These are phyloP conservation scores for Leccinum longicurvipes DNA, from an alignment of 768 basidiomycete genomes.

Conservation along the genomic window DNA sequence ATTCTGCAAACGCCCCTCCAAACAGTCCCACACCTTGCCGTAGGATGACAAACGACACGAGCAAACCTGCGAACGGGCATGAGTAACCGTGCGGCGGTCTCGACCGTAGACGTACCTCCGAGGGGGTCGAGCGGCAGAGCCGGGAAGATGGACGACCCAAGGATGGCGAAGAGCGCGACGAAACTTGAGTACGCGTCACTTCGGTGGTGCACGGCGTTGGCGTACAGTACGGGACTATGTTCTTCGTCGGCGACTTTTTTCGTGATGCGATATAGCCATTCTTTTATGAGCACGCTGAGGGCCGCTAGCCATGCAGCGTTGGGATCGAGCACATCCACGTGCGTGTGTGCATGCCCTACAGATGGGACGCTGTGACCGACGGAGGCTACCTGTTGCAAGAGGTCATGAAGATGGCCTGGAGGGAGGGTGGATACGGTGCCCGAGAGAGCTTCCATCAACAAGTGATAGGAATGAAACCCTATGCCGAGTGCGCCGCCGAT, in stretches of 20 bases:
- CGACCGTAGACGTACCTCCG: conserved; percentile 56
- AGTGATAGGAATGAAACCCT: conserved; percentile 86
- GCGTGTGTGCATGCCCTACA: conserved; percentile 53
- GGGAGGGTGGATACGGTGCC: conserved; percentile 63
- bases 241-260: conserved; percentile 89
- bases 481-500: conserved; percentile 82
- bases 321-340: conserved; percentile 66
- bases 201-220: conserved; percentile 98
- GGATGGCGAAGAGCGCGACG: conserved; percentile 88
- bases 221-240: conserved; percentile 84
- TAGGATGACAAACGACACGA: conserved; percentile 89
- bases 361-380: conserved; percentile 52
- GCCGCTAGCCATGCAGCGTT: conserved; percentile 98
- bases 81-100: background rate
- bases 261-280: conserved; percentile 90
- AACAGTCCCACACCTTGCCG: conserved; percentile 71
- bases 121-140: conserved; percentile 89
- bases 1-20: conserved; percentile 68
- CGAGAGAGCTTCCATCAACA: conserved; percentile 70
- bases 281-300: conserved; percentile 75
- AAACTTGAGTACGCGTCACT: conserved; percentile 93
- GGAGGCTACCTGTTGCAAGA: conserved; percentile 55
- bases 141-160: conserved; percentile 86
- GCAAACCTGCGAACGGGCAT: conserved; percentile 49
- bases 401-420: conserved; percentile 58